These are phyloP conservation scores for Suillus spraguei DNA, from an alignment of 768 basidiomycete genomes.

Conservation along the genomic window DNA sequence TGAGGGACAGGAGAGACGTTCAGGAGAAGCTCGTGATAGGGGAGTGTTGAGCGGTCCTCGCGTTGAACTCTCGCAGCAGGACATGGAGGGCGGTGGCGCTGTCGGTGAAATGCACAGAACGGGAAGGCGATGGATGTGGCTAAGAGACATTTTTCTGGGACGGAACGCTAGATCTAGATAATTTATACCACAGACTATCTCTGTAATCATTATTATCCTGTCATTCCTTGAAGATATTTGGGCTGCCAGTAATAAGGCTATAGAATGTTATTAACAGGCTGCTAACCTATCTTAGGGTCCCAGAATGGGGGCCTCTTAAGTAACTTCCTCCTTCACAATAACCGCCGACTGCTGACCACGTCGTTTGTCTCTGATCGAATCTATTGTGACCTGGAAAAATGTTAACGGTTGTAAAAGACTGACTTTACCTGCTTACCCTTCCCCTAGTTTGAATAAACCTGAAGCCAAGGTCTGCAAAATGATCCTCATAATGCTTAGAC, in stretches of 20 bases:
- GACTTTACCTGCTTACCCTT: conserved; percentile 17
- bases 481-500: conserved; percentile 27
- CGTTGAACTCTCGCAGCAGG: conserved; percentile 11
- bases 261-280: neutral
- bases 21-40: conserved; percentile 16
- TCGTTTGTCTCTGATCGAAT: conserved; percentile 9
- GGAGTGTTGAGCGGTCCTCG: conserved; percentile 13
- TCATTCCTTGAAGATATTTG: neutral
- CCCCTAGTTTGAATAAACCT: conserved; percentile 18
- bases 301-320: neutral
- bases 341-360: neutral
- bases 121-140: conserved; percentile 32
- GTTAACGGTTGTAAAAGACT: neutral
- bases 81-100: conserved; percentile 6
- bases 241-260: neutral
- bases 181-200: conserved; percentile 1
- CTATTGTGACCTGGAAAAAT: conserved; percentile 19
- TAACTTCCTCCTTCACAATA: conserved; percentile 1
- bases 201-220: neutral
- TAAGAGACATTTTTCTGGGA: conserved; percentile 20
- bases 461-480: conserved; percentile 26
- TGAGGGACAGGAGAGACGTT: conserved; percentile 37
- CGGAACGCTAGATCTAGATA: conserved; percentile 1
- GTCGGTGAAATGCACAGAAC: conserved; percentile 10
- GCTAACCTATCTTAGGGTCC: neutral